A percentile compares a stretch with the other conserved stretches of the same genome.
phyloP scores from a whole-genome alignment of 2,329 filamentous ascomycete species.

The Botrytis squamosa region DNA sequence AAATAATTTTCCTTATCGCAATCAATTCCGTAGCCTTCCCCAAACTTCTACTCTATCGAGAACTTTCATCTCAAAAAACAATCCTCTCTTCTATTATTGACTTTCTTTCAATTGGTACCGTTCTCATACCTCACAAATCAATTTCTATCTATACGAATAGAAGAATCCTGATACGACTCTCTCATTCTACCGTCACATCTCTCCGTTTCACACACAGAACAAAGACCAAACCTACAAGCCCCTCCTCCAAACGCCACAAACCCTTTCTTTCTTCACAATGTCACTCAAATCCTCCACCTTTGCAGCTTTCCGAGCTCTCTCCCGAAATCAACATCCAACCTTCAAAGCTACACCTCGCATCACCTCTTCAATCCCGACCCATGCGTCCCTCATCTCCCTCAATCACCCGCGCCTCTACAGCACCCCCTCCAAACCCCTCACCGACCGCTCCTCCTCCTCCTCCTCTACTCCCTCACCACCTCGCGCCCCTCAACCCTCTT shows the following conservation, averaged over 20 bases:
- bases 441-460: neutral
- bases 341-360: no score
- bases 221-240: neutral
- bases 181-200: neutral
- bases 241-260: neutral
- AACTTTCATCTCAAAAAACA: neutral
- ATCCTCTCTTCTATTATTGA: no score
- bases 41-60: neutral
- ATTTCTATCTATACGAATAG: rapidly evolving
- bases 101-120: neutral
- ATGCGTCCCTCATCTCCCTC: no score
- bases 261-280: neutral
- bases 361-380: no score
- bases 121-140: no score
- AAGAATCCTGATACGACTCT: no score
- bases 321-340: neutral
- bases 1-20: neutral
- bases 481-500: slow-evolving; percentile 55
- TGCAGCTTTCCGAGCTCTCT: slow-evolving; percentile 9
- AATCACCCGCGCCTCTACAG: neutral
- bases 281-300: neutral
- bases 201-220: neutral
- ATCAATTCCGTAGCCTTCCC: slow-evolving; percentile 1
- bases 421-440: neutral
- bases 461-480: neutral